A percentile compares a stretch with the other conserved stretches of the same genome.
Evolutionary conservation across 345 rosid genomes (phyloP).

Genomic region (Mangifera indica): DNA sequence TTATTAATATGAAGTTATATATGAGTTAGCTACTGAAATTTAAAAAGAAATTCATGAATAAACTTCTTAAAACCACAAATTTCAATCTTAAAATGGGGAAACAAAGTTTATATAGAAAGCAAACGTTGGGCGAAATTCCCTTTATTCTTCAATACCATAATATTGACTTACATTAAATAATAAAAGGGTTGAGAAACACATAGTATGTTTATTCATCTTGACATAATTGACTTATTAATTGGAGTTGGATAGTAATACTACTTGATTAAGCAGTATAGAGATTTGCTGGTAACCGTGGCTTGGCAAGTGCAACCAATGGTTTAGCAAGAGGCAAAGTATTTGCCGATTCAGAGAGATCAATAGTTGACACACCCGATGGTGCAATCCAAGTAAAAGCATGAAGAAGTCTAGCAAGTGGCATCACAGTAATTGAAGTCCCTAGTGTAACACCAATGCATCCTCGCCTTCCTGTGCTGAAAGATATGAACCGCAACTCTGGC

Average conservation of each 20-base stretch:
- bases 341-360: conserved; percentile 26
- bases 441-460: conserved; percentile 38
- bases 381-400: conserved; percentile 46
- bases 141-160: too few species aligned
- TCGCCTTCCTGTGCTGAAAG: conserved; percentile 51
- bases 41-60: too few species aligned
- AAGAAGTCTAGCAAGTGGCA: conserved; percentile 53
- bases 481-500: conserved; percentile 32
- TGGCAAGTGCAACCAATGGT: conserved; percentile 34
- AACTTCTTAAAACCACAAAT: too few species aligned
- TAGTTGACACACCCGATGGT: conserved; percentile 9
- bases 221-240: neutral
- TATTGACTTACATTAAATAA: too few species aligned
- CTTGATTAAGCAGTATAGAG: conserved; percentile 20
- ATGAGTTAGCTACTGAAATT: too few species aligned
- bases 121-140: too few species aligned
- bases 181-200: too few species aligned
- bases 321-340: conserved; percentile 21
- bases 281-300: conserved; percentile 36
- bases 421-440: conserved; percentile 44
- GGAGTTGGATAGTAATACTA: too few species aligned
- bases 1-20: too few species aligned
- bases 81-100: too few species aligned
- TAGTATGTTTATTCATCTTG: too few species aligned
- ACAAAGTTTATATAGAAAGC: too few species aligned